Percentiles rank a stretch among this genome's conserved stretches.
Conservation (phyloP, 2,329 filamentous ascomycete genomes). For the Trichoderma breve region DNA sequence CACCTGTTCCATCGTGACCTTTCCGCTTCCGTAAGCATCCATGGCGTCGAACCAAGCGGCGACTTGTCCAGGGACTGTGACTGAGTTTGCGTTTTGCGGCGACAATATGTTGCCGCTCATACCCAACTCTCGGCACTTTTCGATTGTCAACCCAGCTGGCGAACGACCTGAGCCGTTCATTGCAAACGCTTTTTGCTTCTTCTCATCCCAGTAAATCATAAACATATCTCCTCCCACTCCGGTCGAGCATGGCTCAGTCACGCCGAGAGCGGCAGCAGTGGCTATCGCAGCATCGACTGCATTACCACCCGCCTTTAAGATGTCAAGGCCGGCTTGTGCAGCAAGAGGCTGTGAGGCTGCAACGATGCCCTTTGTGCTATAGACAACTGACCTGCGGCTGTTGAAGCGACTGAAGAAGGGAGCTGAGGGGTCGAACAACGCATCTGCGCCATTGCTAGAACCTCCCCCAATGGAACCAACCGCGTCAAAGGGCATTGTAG, state of each 20-base stretch:
- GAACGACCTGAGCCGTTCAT: conserved; percentile 13
- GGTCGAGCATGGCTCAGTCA: conserved; percentile 11
- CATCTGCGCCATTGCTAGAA: background rate
- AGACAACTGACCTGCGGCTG: conserved; percentile 11
- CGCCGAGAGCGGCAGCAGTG: conserved; percentile 14
- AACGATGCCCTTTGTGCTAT: conserved; percentile 14
- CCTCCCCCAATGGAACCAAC: background rate
- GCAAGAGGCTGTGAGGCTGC: conserved; percentile 11
- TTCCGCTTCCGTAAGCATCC: background rate
- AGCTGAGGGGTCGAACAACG: background rate
- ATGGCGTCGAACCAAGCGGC: conserved; percentile 14
- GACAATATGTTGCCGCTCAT: background rate
- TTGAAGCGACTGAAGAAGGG: conserved; percentile 7
- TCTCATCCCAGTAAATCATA: conserved; percentile 12
- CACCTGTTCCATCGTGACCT: conserved; percentile 1
- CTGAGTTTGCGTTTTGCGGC: background rate
- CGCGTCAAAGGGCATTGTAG: conserved; percentile 8
- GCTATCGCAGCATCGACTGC: conserved; percentile 15
- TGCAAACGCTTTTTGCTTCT: background rate
- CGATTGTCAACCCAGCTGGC: background rate
- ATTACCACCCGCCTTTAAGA: conserved; percentile 15
- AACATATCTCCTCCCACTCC: conserved; percentile 17
- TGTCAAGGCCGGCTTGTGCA: conserved; percentile 8
- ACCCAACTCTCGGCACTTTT: conserved; percentile 7
- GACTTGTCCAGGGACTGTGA: conserved; percentile 8